Base-by-base conservation (phyloP, 768 basidiomycete genomes). In the Trametes cingulata region DNA sequence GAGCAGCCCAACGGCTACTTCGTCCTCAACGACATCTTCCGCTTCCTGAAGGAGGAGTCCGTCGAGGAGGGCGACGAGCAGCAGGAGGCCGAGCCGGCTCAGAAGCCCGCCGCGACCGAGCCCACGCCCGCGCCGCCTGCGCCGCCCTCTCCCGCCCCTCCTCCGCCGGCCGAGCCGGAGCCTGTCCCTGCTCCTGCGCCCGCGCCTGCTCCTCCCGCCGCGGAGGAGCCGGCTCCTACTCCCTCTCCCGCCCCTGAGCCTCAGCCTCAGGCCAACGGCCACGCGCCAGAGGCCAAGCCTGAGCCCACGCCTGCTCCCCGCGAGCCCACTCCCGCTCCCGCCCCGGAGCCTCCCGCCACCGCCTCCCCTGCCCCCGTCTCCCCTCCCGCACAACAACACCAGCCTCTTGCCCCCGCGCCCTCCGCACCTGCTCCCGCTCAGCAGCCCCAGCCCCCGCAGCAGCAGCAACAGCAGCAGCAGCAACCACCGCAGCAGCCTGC, bases 11-110 rank as follows among this genome's bases (percentile, higher is more conserved):
- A 96, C 67, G 97, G 97, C 42, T 99, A 98, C 80, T 99, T 96
- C 72, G 97, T 99, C 65, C 87, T 99, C 76, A 99, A 99, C 77
- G 97, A 99, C 78, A 98, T 98, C 79, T 99, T 98, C 87, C 91
- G 97, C 61, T 98, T 97, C 83, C 81, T 99, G 64, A 98, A 97
- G 80, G 97, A 98, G 77, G 95, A 98, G 71, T 78, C 84, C 8
- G 87, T 91, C 54, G 93, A 93, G 65, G 81, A 81, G 27, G 93
- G 92, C 56, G 91, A 90, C 46, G 82, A 74, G 69, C 78, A 75
- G 57, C 78, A 75, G 57, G 88, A 72, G 71, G 77, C 74, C 62
- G 86, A 82, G 53, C 63, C 81, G 36, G 74, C 78, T 35, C 68
- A 71, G 8, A 35, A 60, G 58, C 58, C 63, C 43, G 55, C 68